Evolutionary conservation across 371 early-diverging fungal species (phyloP).

Genomic region (Circinella umbellata): DNA sequence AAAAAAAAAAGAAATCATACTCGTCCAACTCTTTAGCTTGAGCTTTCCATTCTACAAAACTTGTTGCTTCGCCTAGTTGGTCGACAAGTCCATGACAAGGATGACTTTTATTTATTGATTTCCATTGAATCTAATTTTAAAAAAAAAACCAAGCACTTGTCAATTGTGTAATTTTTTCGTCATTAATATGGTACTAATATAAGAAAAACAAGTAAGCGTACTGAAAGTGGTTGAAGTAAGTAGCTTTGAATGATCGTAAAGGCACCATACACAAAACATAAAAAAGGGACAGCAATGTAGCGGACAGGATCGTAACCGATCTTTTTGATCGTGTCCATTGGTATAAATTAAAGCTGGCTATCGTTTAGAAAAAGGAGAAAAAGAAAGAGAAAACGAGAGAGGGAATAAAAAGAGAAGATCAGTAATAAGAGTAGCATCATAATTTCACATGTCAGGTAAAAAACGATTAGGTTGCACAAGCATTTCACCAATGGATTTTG

Average conservation of each 20-base stretch:
- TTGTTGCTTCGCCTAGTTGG: slow-evolving; percentile 48
- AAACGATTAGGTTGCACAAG: background rate
- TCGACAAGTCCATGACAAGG: slow-evolving; percentile 45
- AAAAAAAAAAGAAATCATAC: slow-evolving; percentile 26
- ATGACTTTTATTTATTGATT: slow-evolving; percentile 32
- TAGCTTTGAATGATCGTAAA: slow-evolving; percentile 25
- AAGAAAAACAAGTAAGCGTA: background rate
- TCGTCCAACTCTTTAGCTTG: slow-evolving; percentile 61
- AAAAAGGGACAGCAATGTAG: slow-evolving; percentile 31
- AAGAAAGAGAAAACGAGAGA: background rate
- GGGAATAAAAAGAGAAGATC: too few species aligned
- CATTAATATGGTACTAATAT: background rate
- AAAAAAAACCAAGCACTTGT: background rate
- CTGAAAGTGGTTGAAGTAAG: slow-evolving; percentile 25
- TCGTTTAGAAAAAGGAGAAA: background rate
- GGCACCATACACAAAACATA: slow-evolving; percentile 32
- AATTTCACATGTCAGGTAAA: background rate
- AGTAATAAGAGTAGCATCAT: background rate
- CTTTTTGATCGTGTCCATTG: background rate
- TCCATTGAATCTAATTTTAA: slow-evolving; percentile 25
- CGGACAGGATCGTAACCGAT: slow-evolving; percentile 8
- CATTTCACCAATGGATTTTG: background rate
- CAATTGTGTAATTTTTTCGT: background rate
- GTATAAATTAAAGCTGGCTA: background rate
- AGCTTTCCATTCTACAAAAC: slow-evolving; percentile 64